Base-by-base conservation (phyloP, 2,329 filamentous ascomycete genomes). In the Fusarium neocosmosporiellum region DNA sequence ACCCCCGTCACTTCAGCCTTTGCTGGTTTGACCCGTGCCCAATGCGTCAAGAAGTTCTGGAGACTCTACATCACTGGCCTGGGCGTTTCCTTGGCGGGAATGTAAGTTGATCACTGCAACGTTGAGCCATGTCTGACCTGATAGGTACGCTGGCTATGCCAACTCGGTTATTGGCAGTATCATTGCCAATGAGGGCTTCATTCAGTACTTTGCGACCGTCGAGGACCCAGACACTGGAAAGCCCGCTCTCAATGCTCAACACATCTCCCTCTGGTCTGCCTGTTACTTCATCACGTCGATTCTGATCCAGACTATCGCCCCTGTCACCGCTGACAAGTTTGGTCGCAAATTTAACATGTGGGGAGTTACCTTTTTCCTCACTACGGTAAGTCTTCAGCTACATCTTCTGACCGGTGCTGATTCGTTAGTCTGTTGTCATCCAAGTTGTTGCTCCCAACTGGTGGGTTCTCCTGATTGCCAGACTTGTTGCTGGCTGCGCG, bases 341-440 rank as follows among this genome's bases (percentile, higher is more conserved):
- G 59, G 59, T 6, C 46, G 66, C 37, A 68, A 68, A 20, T 68
- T 68, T 24, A 65, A 68, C 22, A 68, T 68, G 66, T 68, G 66
- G 66, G 62, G 39, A 18, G 55, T 68, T 1, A 68, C 66, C 7
- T 60, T 68, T n/a, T 68, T 68, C 24, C 50, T 68, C 13, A 68
- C 66, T 2, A 6, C 60, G 37, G 66, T 68, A 57, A 10, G 61
- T 46, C 14, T 16, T 9, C 18, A 24, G 22, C 2, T 33, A 11
- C 20, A 24, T 13, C 20, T 34, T 31, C 13, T 10, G n/a, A 13
- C 10, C 24, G 18, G 16, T 27, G 33, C 48, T 63, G 6, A 63
- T 34, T 20, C 22, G 14, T 36, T 33, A 63, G 60, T 63, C 60
- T 31, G 54, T 65, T 18, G 34, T 68, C 16, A 60, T 68, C 16